Base-by-base conservation (phyloP, 1,284 basidiomycete genomes). In the Boletus smithii region DNA sequence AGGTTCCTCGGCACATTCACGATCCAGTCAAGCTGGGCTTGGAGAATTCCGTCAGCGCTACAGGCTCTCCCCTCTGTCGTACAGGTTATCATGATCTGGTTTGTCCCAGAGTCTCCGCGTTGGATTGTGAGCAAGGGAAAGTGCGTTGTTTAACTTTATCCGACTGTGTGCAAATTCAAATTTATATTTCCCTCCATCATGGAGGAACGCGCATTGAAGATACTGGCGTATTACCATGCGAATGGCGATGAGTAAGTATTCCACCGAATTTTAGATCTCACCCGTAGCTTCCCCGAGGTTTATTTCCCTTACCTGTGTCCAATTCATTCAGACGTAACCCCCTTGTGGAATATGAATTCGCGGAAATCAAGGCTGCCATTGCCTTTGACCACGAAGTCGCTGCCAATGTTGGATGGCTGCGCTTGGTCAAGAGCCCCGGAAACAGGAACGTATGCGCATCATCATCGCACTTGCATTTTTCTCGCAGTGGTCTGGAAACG, bases 401-500 rank as follows among this genome's bases (percentile, higher is more conserved):
- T 27, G 63, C 72, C 41, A 79, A 77, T 52, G 68, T 81, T 32
- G 80, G 81, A 41, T 87, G 79, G 78, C 73, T 71, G 56, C 69
- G 77, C 1, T 75, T 86, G 55, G 61, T 83, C 60, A 56, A 66
- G 27, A 81, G 74, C 31, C 63, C 72, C 8, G 85, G 85, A 36
- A 88, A 88, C 72, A 70, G 77, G 45, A 80, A 62, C 83, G 85
- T 40, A 71, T 86, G 67, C 68, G 75, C 35, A 84, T 87, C 60
- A 82, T 87, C 64, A 63, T 83, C 51, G 81, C 80, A 24, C 69
- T 85, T 46, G 80, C 80, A 20, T 82, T 82, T 73, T 84, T 85
- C 72, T 83, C 82, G 8, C 80, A 83, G 53, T 87, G 82, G 84
- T 85, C 80, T 13, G 83, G 81, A 17, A 85, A 85, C 53, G 85